A percentile compares a stretch with the other conserved stretches of the same genome.
Evolutionary conservation across 2,329 filamentous ascomycete genomes (phyloP).

Genomic region (Fusarium zealandicum): DNA sequence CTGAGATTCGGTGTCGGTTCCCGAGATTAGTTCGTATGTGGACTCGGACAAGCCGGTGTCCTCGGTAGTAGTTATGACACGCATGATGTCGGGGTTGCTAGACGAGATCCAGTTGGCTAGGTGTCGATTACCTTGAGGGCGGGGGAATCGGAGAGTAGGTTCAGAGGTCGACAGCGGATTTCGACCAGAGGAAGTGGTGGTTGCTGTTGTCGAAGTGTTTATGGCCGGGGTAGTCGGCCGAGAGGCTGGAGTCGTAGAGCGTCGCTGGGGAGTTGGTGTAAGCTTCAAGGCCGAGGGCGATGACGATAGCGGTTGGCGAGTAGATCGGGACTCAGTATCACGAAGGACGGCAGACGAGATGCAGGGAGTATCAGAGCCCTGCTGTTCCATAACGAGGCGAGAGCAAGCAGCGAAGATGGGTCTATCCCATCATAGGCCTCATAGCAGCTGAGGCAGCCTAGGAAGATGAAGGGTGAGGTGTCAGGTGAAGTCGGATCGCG

Average conservation of each 20-base stretch:
- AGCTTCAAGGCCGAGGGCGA: constrained; percentile 33
- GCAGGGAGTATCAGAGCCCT: constrained; percentile 43
- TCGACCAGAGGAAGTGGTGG: constrained; percentile 10
- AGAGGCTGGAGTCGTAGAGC: constrained; percentile 24
- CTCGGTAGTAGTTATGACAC: constrained; percentile 52
- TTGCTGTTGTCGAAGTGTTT: constrained; percentile 2
- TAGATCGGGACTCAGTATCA: constrained; percentile 44
- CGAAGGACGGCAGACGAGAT: constrained; percentile 40
- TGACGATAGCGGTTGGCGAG: constrained; percentile 32
- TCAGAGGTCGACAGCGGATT: constrained; percentile 50
- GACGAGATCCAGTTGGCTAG: constrained; percentile 67
- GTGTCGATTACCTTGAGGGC: constrained; percentile 60
- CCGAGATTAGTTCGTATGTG: constrained; percentile 63
- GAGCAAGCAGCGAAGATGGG: constrained; percentile 40
- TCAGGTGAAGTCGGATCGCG: constrained; percentile 35
- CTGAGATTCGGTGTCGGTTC: constrained; percentile 61
- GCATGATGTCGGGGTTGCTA: constrained; percentile 65
- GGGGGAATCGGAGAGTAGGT: constrained; percentile 63
- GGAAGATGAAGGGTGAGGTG: constrained; percentile 29
- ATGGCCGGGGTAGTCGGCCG: constrained; percentile 30
- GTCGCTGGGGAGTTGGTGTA: constrained; percentile 32
- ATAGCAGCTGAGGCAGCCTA: constrained; percentile 34
- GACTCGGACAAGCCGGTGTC: constrained; percentile 63
- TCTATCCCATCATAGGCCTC: constrained; percentile 41
- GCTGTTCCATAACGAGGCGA: constrained; percentile 62